Conservation (phyloP, 176 grass and related monocot genomes). For the Ensete glaucum region DNA sequence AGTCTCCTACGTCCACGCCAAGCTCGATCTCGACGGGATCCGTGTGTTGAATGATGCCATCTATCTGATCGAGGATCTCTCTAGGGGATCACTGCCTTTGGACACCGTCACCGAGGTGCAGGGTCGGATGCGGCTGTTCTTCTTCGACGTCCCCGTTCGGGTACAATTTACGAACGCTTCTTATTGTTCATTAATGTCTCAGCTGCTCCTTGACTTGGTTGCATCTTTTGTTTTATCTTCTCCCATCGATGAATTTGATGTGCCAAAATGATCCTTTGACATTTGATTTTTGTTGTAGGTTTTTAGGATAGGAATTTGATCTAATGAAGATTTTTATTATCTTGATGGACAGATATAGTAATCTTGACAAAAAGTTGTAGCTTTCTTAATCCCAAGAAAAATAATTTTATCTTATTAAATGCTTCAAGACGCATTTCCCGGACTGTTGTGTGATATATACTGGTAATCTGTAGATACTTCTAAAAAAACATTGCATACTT, state of each 20-base stretch:
- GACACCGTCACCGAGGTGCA: conserved; percentile 2
- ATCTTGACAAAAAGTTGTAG: no score
- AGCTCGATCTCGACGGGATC: conserved; percentile 11
- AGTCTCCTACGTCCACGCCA: background rate
- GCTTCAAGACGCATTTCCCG: no score
- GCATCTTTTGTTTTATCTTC: background rate
- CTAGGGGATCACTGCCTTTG: conserved; percentile 1
- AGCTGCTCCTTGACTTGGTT: background rate
- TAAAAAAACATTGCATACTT: no score
- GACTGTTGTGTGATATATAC: no score
- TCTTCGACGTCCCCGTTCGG: conserved; percentile 5
- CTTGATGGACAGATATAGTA: no score
- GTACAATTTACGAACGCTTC: background rate
- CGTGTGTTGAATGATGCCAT: background rate
- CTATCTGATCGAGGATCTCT: conserved; percentile 16
- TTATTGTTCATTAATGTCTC: no score
- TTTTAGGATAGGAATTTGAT: background rate
- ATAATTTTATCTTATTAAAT: no score
- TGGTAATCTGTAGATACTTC: no score
- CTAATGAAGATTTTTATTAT: no score
- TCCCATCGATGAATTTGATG: background rate
- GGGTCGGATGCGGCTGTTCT: conserved; percentile 3
- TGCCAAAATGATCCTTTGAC: background rate
- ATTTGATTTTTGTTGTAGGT: background rate
- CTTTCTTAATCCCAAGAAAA: no score